Evolutionary conservation across 2,329 filamentous ascomycete genomes (phyloP).

Genomic region (Aspergillus novofumigatus): DNA sequence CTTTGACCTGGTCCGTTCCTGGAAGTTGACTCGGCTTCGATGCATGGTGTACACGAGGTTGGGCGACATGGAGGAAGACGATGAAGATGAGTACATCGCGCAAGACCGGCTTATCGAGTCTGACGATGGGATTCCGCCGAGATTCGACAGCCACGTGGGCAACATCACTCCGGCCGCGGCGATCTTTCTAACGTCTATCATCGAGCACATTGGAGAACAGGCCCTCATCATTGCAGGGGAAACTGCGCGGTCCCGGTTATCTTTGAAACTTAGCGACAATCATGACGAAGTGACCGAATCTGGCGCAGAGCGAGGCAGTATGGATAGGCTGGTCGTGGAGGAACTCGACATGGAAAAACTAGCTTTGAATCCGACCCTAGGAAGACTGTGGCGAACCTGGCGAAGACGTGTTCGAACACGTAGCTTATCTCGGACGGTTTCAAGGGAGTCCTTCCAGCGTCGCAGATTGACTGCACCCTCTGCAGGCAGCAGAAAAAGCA

Average conservation of each 20-base stretch:
- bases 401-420: slow-evolving; percentile 62
- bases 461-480: slow-evolving; percentile 21
- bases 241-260: slow-evolving; percentile 57
- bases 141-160: slow-evolving; percentile 54
- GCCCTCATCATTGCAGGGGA: slow-evolving; percentile 82
- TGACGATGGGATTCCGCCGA: slow-evolving; percentile 52
- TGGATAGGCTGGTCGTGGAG: slow-evolving; percentile 68
- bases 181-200: slow-evolving; percentile 90
- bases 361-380: slow-evolving; percentile 81
- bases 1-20: slow-evolving; percentile 89
- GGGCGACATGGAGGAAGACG: slow-evolving; percentile 95
- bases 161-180: slow-evolving; percentile 84
- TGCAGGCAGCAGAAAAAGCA: slow-evolving; percentile 35
- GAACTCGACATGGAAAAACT: slow-evolving; percentile 91
- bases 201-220: slow-evolving; percentile 92
- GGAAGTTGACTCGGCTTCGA: slow-evolving; percentile 86
- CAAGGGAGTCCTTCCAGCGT: slow-evolving; percentile 37
- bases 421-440: slow-evolving; percentile 39
- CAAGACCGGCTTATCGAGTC: slow-evolving; percentile 65
- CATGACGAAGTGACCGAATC: slow-evolving; percentile 52
- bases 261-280: slow-evolving; percentile 45
- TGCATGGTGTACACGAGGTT: slow-evolving; percentile 98
- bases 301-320: slow-evolving; percentile 47
- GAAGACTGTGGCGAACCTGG: slow-evolving; percentile 91
- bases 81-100: slow-evolving; percentile 84